Base-by-base conservation (phyloP, 805 yeast genomes). In the Vanderwaltozyma verrucispora region DNA sequence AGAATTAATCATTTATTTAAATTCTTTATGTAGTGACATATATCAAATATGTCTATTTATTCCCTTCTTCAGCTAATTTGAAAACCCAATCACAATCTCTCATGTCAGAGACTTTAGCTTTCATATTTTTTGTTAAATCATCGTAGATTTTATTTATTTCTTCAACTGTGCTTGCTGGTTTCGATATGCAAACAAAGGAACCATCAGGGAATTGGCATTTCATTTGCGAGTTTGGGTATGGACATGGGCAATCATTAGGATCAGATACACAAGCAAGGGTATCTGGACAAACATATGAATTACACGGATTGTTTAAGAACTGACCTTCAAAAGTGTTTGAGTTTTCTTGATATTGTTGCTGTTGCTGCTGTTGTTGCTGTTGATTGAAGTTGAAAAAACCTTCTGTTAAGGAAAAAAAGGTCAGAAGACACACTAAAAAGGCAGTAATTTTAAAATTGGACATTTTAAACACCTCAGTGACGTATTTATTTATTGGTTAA, bases 71-170 rank as follows among this genome's bases (percentile, higher is more conserved):
- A 5, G 29, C 33, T 12, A 14, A 7, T 38, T 84, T 67, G 20
- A 60, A 56, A 2, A 85, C 95, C 84, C 89, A 88, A 8, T 82
- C 81, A 59, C 97, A 89, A 51, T 82, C 95, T 56, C 92, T 67
- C 42, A 67, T 64, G 48, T 72, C 84, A 50, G 59, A 64, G 32
- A 59, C 57, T 16, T 62, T 64, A 5, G 61, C 62, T 42, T 52
- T 44, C 62, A 79, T 65, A 45, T 81, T 62, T 56, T 62, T 56
- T 41, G 62, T 67, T 50, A 72, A 63, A 60, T 75, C 60, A 51
- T 69, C 62, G 43, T 65, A 51, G 46, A 67, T 37, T 6, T 42
- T 42, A 20, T 53, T 56, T 8, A 65, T 32, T 7, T 45, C 62
- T 50, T 40, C 49, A 38, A 74, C 70, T 9, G 56, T 60, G 3